Conservation (phyloP, 2,329 filamentous ascomycete species). For the Stagonosporopsis cucurbitacearum region DNA sequence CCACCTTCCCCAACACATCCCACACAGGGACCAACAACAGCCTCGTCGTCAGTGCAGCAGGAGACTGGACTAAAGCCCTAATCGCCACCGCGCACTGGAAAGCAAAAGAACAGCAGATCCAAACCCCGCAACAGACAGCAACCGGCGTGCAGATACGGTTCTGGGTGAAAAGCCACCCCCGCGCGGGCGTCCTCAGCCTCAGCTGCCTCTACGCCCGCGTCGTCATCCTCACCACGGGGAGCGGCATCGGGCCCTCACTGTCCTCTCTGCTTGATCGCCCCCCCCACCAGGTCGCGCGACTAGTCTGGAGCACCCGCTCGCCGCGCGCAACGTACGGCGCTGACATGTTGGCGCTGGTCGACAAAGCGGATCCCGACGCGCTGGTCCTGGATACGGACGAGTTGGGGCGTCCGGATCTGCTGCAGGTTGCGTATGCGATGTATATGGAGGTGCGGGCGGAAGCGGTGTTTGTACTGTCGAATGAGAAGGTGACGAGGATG, state of each 20-base stretch:
- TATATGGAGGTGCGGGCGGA: constrained; percentile 60
- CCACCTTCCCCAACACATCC: constrained; percentile 45
- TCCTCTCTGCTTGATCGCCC: constrained; percentile 62
- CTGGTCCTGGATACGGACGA: constrained; percentile 71
- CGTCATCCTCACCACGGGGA: constrained; percentile 45
- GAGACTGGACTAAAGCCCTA: constrained; percentile 36
- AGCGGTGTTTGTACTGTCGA: constrained; percentile 76
- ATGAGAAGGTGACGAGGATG: constrained; percentile 70
- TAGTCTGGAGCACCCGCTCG: constrained; percentile 72
- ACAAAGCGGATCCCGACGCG: constrained; percentile 64
- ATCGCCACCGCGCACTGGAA: constrained; percentile 26
- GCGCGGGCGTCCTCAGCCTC: constrained; percentile 42
- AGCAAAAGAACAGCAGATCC: not conserved
- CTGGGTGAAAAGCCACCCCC: constrained; percentile 40
- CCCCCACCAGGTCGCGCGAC: constrained; percentile 59
- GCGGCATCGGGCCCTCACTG: constrained; percentile 50
- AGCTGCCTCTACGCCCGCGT: constrained; percentile 39
- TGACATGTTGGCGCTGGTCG: constrained; percentile 63
- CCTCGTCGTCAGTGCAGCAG: constrained; percentile 45
- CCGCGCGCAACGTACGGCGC: constrained; percentile 69
- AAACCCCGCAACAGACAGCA: no score
- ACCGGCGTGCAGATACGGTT: constrained; percentile 17
- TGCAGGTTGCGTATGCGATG: constrained; percentile 62
- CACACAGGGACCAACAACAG: constrained; percentile 40
- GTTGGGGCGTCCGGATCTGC: constrained; percentile 66